These are phyloP conservation scores for Porodaedalea pini DNA, from an alignment of 1,284 basidiomycete genomes.

Conservation along the genomic window DNA sequence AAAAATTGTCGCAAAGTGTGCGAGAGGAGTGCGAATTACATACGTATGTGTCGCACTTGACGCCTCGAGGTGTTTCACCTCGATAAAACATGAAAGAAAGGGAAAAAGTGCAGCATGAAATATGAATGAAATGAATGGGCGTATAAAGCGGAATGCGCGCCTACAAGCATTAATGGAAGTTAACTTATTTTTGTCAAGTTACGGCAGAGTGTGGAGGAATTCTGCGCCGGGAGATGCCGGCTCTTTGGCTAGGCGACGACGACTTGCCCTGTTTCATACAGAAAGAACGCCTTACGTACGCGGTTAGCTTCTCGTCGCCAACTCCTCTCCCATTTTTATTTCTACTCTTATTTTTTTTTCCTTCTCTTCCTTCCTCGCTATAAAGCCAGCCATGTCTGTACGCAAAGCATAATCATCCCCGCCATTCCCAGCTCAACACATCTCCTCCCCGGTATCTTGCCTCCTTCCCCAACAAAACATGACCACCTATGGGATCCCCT, in stretches of 20 bases:
- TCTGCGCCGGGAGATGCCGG: slow-evolving; percentile 1
- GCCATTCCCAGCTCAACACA: no score
- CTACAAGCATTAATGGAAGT: not conserved
- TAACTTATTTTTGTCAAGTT: not conserved
- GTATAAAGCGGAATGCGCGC: not conserved
- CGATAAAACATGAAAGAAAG: not conserved
- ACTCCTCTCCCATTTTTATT: not conserved
- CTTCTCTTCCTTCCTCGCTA: not conserved
- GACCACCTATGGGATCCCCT: slow-evolving; percentile 42
- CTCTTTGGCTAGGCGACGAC: not conserved
- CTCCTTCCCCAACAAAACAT: slow-evolving; percentile 4
- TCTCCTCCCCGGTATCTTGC: slow-evolving; percentile 4
- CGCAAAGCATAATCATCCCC: no score
- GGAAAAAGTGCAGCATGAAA: not conserved
- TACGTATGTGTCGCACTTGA: not conserved
- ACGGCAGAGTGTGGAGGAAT: not conserved
- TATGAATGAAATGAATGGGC: not conserved
- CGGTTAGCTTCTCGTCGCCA: not conserved
- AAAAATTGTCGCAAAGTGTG: not conserved
- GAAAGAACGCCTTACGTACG: not conserved
- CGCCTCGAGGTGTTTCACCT: not conserved
- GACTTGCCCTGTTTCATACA: slow-evolving; percentile 5
- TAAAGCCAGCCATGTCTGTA: not conserved
- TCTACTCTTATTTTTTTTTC: not conserved
- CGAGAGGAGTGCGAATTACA: not conserved